A percentile compares a stretch with the other conserved stretches of the same genome.
Evolutionary conservation across 2,329 filamentous ascomycete species (phyloP).

Genomic region (Aspergillus pseudoviridinutans): DNA sequence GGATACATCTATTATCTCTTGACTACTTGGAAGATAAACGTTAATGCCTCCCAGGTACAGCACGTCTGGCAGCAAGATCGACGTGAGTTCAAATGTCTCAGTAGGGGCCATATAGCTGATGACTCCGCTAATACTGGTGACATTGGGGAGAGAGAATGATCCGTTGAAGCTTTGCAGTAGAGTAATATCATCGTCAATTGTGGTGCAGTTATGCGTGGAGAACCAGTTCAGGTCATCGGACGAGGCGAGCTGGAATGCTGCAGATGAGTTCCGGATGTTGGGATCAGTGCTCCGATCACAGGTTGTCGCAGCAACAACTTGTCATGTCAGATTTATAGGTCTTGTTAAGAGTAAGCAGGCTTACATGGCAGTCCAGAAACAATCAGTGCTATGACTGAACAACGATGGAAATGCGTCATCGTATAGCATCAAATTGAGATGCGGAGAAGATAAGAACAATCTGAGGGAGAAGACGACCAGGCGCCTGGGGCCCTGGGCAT

Average conservation of each 20-base stretch:
- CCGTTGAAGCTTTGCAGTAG: neutral
- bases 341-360: neutral
- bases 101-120: neutral
- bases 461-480: neutral
- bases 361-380: neutral
- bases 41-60: neutral
- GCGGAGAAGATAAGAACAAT: neutral
- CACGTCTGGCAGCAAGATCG: neutral
- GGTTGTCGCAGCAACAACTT: neutral
- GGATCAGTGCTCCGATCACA: neutral
- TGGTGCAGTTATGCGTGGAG: neutral
- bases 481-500: neutral
- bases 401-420: neutral
- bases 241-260: neutral
- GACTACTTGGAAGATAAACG: neutral
- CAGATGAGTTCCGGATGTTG: neutral
- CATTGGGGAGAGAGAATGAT: neutral
- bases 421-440: neutral
- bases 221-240: neutral
- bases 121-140: neutral
- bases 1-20: neutral
- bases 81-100: neutral
- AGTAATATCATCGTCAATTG: neutral
- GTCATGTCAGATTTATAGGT: neutral
- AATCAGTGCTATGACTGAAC: neutral